Percentiles rank a stretch among this genome's conserved stretches.
Evolutionary conservation across 179 eudicot species (phyloP).

Genomic region (Heliamphora pulchella): DNA sequence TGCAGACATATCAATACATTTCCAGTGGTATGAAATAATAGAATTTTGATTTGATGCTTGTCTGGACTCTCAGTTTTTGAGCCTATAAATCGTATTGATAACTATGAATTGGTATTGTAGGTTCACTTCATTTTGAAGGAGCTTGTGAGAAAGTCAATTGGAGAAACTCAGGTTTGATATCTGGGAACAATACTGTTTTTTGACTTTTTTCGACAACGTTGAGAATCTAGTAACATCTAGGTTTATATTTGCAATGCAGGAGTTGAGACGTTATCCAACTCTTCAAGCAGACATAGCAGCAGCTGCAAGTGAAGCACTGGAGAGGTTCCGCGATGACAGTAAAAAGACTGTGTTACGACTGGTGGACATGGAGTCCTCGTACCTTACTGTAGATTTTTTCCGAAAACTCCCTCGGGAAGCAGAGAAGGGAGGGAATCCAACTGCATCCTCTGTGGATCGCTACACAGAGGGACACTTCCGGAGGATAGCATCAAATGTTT

Average conservation of each 20-base stretch:
- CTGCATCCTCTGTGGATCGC: conserved; percentile 26
- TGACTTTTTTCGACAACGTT: no score
- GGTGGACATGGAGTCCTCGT: conserved; percentile 76
- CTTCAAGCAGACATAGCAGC: conserved; percentile 54
- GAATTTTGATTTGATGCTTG: background rate
- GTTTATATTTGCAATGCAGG: conserved; percentile 33
- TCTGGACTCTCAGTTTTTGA: background rate
- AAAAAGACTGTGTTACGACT: conserved; percentile 50
- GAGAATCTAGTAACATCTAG: background rate
- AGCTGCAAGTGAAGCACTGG: conserved; percentile 51
- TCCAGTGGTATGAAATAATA: background rate
- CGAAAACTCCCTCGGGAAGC: conserved; percentile 53
- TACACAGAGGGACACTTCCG: conserved; percentile 40
- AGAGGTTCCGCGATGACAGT: conserved; percentile 62
- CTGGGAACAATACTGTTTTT: background rate
- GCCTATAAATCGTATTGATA: background rate
- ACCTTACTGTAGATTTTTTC: conserved; percentile 64
- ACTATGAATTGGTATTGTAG: conserved; percentile 20
- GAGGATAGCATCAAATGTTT: conserved; percentile 49
- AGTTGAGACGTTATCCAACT: conserved; percentile 52
- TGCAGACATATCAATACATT: background rate
- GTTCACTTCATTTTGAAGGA: conserved; percentile 54
- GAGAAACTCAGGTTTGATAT: conserved; percentile 48
- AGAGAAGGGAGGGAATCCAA: conserved; percentile 36
- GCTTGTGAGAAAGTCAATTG: conserved; percentile 53